Evolutionary conservation across 768 basidiomycete genomes (phyloP), one percentile per base, ranked within the genome.

Genomic region (Tubosaeta sp.): DNA sequence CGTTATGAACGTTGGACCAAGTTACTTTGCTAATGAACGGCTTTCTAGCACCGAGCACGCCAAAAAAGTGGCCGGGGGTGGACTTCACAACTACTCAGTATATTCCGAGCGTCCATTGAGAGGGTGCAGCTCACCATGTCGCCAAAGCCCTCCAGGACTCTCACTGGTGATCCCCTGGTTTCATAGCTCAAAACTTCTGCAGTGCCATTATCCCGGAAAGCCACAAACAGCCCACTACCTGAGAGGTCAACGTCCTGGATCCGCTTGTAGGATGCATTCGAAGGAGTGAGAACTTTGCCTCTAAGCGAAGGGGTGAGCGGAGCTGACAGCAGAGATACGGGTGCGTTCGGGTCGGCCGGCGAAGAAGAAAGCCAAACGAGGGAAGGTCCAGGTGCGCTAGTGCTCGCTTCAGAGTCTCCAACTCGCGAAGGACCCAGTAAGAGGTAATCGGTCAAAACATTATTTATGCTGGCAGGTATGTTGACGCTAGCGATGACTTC

Each of bases 221-320:
- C 87, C 19, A 94, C 71, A 31, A 90, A 74, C 19, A 80, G 68
- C 0, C 88, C 90, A 25, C 73, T 61, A 0, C 63, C 57, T n/a
- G 69, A 63, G 31, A 90, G 69, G 11, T 83, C 83, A 6, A 89
- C 69, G 57, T 92, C 86, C 13, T 80, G 49, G 19, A 94, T 69
- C 27, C 69, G 68, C 11, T 69, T 71, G 64, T 83, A 89, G 16
- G 64, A 64, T 2, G 69, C 51, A 3, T 73, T 69, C 44, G 79
- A 76, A 48, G 80, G 53, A 0, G 71, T 57, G 10, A 64, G 52
- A 7, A 78, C 70, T 54, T 78, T 82, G 31, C 69, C 71, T 36
- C 76, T 74, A 31, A 89, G 75, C 5, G 68, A 61, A 0, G 83
- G 77, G 0, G 74, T 70, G 8, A 90, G 76, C 1, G 67, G 59